Conservation (phyloP, 768 basidiomycete species). For the Termitomyces sp. region DNA sequence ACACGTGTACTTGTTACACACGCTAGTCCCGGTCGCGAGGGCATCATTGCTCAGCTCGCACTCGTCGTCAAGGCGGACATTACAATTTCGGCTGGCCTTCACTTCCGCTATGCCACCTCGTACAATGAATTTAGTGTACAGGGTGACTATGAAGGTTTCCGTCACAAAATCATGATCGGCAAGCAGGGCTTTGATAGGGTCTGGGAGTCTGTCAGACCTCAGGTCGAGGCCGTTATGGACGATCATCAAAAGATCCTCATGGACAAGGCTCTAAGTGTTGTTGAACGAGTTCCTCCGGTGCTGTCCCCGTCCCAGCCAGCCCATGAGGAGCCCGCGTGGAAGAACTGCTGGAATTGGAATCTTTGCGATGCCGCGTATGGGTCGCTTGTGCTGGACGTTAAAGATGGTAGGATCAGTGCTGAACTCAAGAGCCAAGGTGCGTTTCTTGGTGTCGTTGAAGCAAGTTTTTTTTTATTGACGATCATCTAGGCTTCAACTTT, state of each 20-base stretch:
- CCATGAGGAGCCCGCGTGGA: conserved; percentile 92
- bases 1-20: conserved; percentile 93
- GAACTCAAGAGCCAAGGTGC: conserved; percentile 91
- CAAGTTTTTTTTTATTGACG: neutral
- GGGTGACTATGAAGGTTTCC: conserved; percentile 83
- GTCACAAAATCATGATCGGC: conserved; percentile 71
- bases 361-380: conserved; percentile 95
- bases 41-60: conserved; percentile 86
- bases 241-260: conserved; percentile 85
- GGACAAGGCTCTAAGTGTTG: conserved; percentile 83
- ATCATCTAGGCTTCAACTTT: conserved; percentile 82
- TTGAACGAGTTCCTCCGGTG: conserved; percentile 71
- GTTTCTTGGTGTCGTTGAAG: conserved; percentile 14
- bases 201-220: conserved; percentile 91
- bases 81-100: conserved; percentile 90
- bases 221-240: conserved; percentile 90
- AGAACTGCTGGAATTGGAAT: conserved; percentile 99
- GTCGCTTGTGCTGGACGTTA: conserved; percentile 80
- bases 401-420: conserved; percentile 87
- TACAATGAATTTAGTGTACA: conserved; percentile 98
- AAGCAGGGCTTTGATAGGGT: conserved; percentile 86
- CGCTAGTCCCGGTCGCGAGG: conserved; percentile 89
- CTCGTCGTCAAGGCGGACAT: conserved; percentile 92
- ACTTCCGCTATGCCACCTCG: conserved; percentile 94
- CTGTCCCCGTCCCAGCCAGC: conserved; percentile 47